Evolutionary conservation across 805 yeast genomes (phyloP).

Genomic region (fission yeast (Schizosaccharomyces pombe)): DNA sequence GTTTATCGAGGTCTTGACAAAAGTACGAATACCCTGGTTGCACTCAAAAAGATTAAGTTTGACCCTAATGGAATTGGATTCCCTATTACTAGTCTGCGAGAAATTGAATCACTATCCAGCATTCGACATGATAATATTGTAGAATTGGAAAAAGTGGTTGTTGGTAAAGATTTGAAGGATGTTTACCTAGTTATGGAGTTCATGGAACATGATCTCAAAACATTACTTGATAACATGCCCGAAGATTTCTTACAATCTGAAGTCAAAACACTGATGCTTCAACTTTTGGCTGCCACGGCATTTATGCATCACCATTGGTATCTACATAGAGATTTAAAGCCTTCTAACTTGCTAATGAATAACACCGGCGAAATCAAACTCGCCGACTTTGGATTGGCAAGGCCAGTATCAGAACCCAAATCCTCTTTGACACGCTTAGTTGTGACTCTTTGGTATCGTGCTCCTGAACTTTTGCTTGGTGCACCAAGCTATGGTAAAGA

Average conservation of each 20-base stretch:
- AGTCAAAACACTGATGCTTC: conserved; percentile 13
- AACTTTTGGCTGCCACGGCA: conserved; percentile 12
- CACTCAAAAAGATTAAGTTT: conserved; percentile 33
- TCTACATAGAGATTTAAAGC: conserved; percentile 14
- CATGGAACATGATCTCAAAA: conserved; percentile 14
- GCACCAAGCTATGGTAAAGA: conserved; percentile 16
- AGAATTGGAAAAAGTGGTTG: conserved; percentile 30
- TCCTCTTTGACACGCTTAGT: conserved; percentile 15
- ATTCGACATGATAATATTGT: conserved; percentile 30
- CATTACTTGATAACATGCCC: conserved; percentile 11
- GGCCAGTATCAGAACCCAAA: conserved; percentile 16
- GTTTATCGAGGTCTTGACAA: conserved; percentile 32
- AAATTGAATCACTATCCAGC: conserved; percentile 32
- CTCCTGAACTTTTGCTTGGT: conserved; percentile 26
- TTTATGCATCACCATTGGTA: conserved; percentile 12
- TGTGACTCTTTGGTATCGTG: conserved; percentile 28
- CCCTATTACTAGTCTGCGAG: conserved; percentile 44
- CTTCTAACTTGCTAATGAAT: conserved; percentile 13
- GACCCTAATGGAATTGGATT: conserved; percentile 27
- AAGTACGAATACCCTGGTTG: conserved; percentile 26
- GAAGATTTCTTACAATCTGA: conserved; percentile 14
- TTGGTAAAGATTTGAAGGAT: conserved; percentile 14
- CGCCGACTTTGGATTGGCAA: conserved; percentile 30
- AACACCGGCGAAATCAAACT: conserved; percentile 12
- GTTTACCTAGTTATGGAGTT: conserved; percentile 15